Base-by-base conservation (phyloP, 164 flowering plant genomes). In the Tetracentron sinense region DNA sequence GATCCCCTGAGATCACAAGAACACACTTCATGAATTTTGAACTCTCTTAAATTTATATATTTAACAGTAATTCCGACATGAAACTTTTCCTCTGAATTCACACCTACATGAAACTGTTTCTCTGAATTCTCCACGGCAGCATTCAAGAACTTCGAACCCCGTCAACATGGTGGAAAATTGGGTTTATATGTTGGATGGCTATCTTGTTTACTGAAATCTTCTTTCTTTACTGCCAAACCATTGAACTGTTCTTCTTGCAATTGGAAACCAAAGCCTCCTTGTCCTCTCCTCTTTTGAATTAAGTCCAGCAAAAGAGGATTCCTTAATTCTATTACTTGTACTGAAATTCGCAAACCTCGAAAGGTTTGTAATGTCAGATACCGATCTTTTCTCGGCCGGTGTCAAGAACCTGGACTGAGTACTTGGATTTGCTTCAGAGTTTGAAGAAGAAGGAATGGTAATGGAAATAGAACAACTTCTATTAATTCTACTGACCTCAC, bases 281-380 rank as follows among this genome's bases (percentile, higher is more conserved):
- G 30, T 55, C 61, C 63, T 74, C 65, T 80, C 82, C 44, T 78
- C 83, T 6, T 71, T 55, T 1, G n/a, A 66, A n/a, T 27, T 54
- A 53, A 26, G 61, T 46, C 38, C 47, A 30, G 35, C 69, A 0
- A 8, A 15, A n/a, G 66, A 56, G 49, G 64, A 7, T 20, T 65
- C 74, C 7, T 46, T 31, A 7, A 8, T 29, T 50, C 60, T 68
- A 20, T 42, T 76, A 29, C 15, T 71, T 12, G 10, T 29, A 2
- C 62, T 60, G 21, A 33, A 33, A 26, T 71, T 72, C 29, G 30
- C 42, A 61, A 80, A 79, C 66, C 96, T 83, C 21, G 94, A 69
- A 48, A 80, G 15, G 10, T 67, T 81, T 29, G 79, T 78, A 33
- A 87, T 92, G 28, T 92, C 98, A 0, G 98, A 92, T 83, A 81